Percentiles rank a stretch among this genome's conserved stretches.
Evolutionary conservation across 352 stramenopile species (phyloP).

Genomic region (Globisporangium viniferum): DNA sequence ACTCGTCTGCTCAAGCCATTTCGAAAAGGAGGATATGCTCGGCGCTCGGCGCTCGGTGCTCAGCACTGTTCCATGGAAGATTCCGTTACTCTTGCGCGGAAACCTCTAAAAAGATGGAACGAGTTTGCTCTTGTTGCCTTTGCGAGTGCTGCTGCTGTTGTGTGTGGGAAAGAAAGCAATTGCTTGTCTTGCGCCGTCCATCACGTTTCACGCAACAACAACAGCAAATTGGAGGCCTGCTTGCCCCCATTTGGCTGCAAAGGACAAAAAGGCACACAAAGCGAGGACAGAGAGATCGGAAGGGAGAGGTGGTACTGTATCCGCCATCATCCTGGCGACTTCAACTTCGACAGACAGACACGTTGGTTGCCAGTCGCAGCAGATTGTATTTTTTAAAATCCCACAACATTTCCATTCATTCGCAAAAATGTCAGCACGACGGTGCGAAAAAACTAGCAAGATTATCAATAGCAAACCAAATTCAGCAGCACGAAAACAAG

Average conservation of each 20-base stretch:
- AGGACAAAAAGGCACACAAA: not conserved
- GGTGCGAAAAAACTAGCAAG: not conserved
- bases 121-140: not conserved
- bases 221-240: not conserved
- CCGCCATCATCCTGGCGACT: not conserved
- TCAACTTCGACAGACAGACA: slow-evolving; percentile 1
- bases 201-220: not conserved
- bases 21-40: slow-evolving; percentile 1
- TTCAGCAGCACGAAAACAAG: too few species aligned
- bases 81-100: slow-evolving; percentile 25
- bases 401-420: too few species aligned
- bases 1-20: slow-evolving; percentile 11
- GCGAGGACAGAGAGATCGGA: not conserved
- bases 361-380: too few species aligned
- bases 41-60: too few species aligned
- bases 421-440: too few species aligned
- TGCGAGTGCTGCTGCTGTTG: not conserved
- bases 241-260: not conserved
- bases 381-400: too few species aligned
- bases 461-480: not conserved
- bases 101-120: slow-evolving; percentile 14
- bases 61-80: slow-evolving; percentile 26
- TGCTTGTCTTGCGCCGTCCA: slow-evolving; percentile 6
- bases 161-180: not conserved
- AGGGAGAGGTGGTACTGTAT: not conserved